These are phyloP conservation scores for Prunus padus DNA, from an alignment of 306 rosid species.

Conservation along the genomic window DNA sequence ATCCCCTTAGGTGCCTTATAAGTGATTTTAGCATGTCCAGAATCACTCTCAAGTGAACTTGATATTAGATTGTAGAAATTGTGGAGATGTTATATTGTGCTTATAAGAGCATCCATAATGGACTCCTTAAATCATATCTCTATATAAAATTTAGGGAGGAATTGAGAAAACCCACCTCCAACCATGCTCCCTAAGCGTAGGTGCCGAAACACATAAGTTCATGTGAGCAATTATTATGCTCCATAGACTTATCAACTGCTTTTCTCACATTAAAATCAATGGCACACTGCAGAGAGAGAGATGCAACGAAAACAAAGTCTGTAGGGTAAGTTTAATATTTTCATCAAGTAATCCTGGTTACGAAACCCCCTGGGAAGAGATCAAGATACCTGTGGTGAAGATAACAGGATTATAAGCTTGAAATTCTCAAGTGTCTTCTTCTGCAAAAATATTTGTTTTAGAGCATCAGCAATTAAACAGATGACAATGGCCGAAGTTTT, in stretches of 20 bases:
- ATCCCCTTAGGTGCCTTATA: too few relatives aligned
- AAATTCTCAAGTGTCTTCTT: conserved; percentile 78
- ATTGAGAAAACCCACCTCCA: too few relatives aligned
- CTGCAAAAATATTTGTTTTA: conserved; percentile 44
- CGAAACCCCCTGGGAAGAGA: conserved; percentile 3
- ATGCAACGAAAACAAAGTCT: neutral
- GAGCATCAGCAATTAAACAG: conserved; percentile 20
- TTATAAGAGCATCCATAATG: too few relatives aligned
- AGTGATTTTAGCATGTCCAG: too few relatives aligned
- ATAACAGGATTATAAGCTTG: conserved; percentile 72
- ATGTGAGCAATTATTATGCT: neutral
- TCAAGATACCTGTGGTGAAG: conserved; percentile 88
- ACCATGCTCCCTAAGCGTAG: too few relatives aligned
- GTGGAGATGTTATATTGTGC: too few relatives aligned
- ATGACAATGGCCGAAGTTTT: neutral
- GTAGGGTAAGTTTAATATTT: neutral
- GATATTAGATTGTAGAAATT: too few relatives aligned
- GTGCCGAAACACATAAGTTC: neutral
- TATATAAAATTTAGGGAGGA: too few relatives aligned
- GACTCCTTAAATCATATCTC: too few relatives aligned
- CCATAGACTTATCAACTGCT: neutral
- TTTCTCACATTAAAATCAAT: neutral
- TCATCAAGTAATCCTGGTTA: neutral
- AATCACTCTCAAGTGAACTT: too few relatives aligned
- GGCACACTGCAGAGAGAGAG: neutral